Conservation (phyloP, 1,284 basidiomycete genomes). For the Microbotryomycetes sp. region DNA sequence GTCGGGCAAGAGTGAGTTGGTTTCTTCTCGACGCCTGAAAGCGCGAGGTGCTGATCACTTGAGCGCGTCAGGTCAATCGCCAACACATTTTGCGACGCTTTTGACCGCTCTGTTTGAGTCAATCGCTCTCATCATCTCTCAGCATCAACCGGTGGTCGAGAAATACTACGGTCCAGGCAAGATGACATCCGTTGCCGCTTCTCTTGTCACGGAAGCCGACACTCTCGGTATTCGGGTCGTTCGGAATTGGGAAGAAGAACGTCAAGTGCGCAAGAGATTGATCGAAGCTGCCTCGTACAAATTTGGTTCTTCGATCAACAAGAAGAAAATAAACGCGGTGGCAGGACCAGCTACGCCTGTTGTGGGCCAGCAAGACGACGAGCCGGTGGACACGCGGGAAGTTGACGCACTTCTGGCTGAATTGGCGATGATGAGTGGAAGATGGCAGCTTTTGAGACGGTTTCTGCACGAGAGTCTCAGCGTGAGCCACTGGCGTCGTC, state of each 20-base stretch:
- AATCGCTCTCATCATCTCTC: constrained; percentile 90
- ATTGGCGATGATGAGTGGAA: constrained; percentile 75
- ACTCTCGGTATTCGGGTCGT: constrained; percentile 68
- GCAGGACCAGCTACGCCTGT: constrained; percentile 83
- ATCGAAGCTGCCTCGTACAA: constrained; percentile 12
- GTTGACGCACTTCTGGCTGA: constrained; percentile 84
- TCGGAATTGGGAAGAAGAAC: constrained; percentile 83
- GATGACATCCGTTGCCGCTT: constrained; percentile 72
- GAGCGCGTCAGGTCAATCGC: constrained; percentile 62
- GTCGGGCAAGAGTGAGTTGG: constrained; percentile 65
- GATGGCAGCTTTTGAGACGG: constrained; percentile 85
- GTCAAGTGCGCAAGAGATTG: constrained; percentile 46
- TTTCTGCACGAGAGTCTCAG: constrained; percentile 66
- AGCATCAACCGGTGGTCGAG: constrained; percentile 94
- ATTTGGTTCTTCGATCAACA: constrained; percentile 46
- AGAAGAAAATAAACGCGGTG: constrained; percentile 67
- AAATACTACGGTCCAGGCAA: constrained; percentile 88
- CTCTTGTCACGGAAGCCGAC: constrained; percentile 80
- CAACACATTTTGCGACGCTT: constrained; percentile 77
- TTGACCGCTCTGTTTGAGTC: constrained; percentile 89
- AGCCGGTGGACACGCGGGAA: constrained; percentile 72
- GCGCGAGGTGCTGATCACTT: constrained; percentile 2
- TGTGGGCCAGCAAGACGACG: constrained; percentile 56
- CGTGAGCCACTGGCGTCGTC: constrained; percentile 41
- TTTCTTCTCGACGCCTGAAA: neutral